Conservation (phyloP, 192 early-diverging fungal genomes). For the Kappamyces sp. region DNA sequence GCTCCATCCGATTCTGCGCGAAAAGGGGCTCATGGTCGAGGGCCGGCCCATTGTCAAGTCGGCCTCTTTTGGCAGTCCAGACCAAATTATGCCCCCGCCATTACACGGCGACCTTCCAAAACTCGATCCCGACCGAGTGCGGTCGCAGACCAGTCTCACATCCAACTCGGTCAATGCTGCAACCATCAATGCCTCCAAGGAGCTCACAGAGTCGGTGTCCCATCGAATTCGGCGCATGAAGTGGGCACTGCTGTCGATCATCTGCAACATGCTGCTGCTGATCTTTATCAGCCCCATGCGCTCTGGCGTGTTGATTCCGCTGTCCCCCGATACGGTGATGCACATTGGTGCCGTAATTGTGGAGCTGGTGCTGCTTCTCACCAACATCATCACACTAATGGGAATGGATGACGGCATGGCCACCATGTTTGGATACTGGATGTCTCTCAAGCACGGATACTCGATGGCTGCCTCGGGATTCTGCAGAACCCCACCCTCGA, state of each 20-base stretch:
- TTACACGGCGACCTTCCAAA: too few species aligned
- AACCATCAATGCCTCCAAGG: neutral
- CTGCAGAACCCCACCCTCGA: neutral
- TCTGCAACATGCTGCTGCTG: neutral
- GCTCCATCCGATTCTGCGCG: too few species aligned
- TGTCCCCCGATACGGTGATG: neutral
- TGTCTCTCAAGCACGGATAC: neutral
- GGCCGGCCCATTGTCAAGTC: too few species aligned
- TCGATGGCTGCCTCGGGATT: neutral
- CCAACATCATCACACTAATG: neutral
- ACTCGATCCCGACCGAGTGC: too few species aligned
- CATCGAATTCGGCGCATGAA: neutral
- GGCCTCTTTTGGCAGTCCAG: too few species aligned
- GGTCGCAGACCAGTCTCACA: too few species aligned
- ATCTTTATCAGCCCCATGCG: neutral
- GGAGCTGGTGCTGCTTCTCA: neutral
- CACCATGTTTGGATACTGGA: neutral
- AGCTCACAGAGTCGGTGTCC: neutral
- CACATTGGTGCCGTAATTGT: neutral
- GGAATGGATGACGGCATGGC: constrained; percentile 6
- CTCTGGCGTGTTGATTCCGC: neutral
- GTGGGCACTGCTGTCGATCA: neutral
- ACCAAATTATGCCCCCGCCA: too few species aligned
- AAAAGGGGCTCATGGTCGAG: too few species aligned
- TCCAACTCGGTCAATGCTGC: too few species aligned